Evolutionary conservation across 1,139 yeast genomes (phyloP).

Genomic region (Debaryomycetaceae sp.): DNA sequence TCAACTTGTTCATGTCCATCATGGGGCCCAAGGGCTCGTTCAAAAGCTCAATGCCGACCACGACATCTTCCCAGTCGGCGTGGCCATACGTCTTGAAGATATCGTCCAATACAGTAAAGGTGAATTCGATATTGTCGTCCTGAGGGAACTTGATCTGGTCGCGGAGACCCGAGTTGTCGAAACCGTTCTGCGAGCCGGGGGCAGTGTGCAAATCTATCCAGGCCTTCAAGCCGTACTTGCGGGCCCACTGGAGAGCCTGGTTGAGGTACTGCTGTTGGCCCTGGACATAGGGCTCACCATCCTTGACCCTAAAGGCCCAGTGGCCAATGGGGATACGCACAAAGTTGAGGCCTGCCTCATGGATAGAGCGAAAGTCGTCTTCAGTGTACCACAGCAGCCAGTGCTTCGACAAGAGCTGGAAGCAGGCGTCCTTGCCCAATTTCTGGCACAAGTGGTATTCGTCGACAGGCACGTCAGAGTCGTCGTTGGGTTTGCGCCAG

Average conservation of each 20-base stretch:
- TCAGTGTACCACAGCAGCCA: constrained; percentile 78
- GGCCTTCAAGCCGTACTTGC: constrained; percentile 50
- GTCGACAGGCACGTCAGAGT: constrained; percentile 58
- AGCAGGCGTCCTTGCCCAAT: constrained; percentile 55
- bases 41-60: constrained; percentile 73
- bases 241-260: constrained; percentile 69
- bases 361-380: constrained; percentile 55
- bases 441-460: constrained; percentile 62
- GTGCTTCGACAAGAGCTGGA: constrained; percentile 45
- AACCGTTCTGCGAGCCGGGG: constrained; percentile 96
- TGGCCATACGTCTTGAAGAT: constrained; percentile 54
- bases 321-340: constrained; percentile 92
- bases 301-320: constrained; percentile 73
- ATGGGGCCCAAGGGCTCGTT: constrained; percentile 83
- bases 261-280: constrained; percentile 73
- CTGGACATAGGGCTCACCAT: constrained; percentile 74
- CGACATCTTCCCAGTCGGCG: constrained; percentile 54
- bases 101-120: constrained; percentile 39
- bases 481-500: constrained; percentile 15
- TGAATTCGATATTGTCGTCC: constrained; percentile 36
- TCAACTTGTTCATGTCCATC: constrained; percentile 47
- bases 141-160: constrained; percentile 52
- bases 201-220: constrained; percentile 96
- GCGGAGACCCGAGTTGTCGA: constrained; percentile 87
- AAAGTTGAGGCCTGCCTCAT: constrained; percentile 61